Base-by-base conservation (phyloP, 495 filamentous ascomycete genomes). In the Aspergillus cristatus region DNA sequence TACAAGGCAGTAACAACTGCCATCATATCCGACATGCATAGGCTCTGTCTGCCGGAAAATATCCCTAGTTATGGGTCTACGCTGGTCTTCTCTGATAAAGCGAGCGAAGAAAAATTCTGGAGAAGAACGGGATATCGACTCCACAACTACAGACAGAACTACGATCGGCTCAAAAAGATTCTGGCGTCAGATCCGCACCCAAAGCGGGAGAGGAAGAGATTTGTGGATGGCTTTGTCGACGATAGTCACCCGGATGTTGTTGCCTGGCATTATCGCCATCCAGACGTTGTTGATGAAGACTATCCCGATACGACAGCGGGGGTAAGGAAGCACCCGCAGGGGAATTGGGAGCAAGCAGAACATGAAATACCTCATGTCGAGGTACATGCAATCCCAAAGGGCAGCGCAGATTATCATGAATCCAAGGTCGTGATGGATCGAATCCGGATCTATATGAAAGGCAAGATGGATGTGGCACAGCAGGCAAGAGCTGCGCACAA, bases 61-160 rank as follows among this genome's bases (percentile, higher is more conserved):
- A 35, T 35, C 20, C 33, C 17, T 8, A 17, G 20, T 18, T 35
- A 35, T 18, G 33, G 33, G 12, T 35, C 33, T 3, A 35, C 12
- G 11, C 33, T n/a, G 11, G 16, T 18, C 11, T 35, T 35, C 17
- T 18, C 33, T 4, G 24, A 26, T 11, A 6, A 6, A 6, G 24
- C 6, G 24, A 26, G 11, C 24, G 6, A 26, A 26, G 33, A 35
- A 18, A 35, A 35, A 17, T 35, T 35, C 16, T 35, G 33, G 33
- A 16, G 16, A 12, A 12, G 33, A 35, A 35, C 33, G 7, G 33
- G 33, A 18, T 35, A 35, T 35, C 4, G 20, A 17, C 20, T 35
- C 12, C 16, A 35, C 16, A 12, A 20, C 7, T 35, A 35, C 17
- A 35, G 16, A 35, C 12, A 8, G 11, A 35, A 35, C 20, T 35